Evolutionary conservation across 345 rosid genomes (phyloP), one percentile per base, ranked within the genome.

Genomic region (Gossypium longicalyx): DNA sequence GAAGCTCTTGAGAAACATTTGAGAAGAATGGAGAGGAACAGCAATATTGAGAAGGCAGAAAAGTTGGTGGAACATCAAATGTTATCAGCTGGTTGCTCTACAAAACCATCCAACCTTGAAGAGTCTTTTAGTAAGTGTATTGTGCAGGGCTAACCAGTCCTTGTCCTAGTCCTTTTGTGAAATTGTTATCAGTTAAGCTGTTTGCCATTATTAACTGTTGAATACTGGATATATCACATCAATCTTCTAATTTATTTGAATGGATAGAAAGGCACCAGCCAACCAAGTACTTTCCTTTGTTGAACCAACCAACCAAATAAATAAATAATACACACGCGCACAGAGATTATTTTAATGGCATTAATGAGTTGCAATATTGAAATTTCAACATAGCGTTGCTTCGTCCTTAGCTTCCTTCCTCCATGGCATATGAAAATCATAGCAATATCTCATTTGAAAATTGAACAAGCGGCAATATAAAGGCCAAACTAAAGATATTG

Each of bases 1-100:
- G 87, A 86, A 7, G 87, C 89, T 58, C 81, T 86, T 0, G 17
- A 27, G 4, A 76, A n/a, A 9, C 69, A 84, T 62, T 34, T 81
- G 59, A 57, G 54, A 11, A 64, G 53, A 22, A 48, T 77, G 11
- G 12, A 79, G 15, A 51, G 44, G 63, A 51, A 66, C 2, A 65
- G 41, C 20, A 45, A 17, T 23, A 54, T 23, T 11, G 75, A 12
- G 15, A 56, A 61, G 2, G 22, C 61, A 34, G 67, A 69, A 67
- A 67, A 22, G 34, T 19, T 54, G 49, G 38, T 8, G 9, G 72
- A 69, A 58, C 65, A 53, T 58, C 78, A 76, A 51, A 65, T 51
- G 51, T 10, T 75, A 61, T 70, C 80, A 9, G 71, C 76, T 16
- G 76, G 77, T 59, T 78, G 76, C 54, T 78, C 74, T 6, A 69